Base-by-base conservation (phyloP, 1,284 basidiomycete species). In the Ceratorhiza oryzae-sativae region DNA sequence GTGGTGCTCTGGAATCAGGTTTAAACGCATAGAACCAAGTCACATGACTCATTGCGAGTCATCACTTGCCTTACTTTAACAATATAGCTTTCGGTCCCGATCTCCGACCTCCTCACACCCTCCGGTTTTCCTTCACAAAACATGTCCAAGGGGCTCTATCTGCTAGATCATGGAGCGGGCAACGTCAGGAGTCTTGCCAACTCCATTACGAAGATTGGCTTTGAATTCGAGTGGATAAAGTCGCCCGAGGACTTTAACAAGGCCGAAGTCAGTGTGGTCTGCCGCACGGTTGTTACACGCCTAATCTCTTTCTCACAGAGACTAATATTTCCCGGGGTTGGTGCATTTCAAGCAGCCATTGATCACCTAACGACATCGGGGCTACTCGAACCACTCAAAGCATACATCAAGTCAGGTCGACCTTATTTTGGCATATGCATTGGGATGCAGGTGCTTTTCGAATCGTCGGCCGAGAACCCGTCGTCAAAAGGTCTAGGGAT, bases 401-500 rank as follows among this genome's bases (percentile, higher is more conserved):
- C 86, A 67, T 99, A 98, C 82, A 91, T 99, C 76, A 82, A 83
- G 23, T 94, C 93, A 13, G 97, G 97, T 39, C 89, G 88, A 78
- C 97, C 97, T 0, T 99, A 97, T 83, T 94, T 95, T 81, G 94
- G 94, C 51, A 99, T 99, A 85, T 99, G 97, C 82, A 95, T 99
- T 78, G 97, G 95, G 77, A 91, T 98, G 90, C 95, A 98, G 81
- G 88, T 96, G 71, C 91, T 99, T 72, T 99, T 97, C 82, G 83
- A 88, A 75, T 89, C 90, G 6, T 98, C 96, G 6, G 82, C 87
- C 72, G 95, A 98, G 81, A 90, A 85, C 46, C 84, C 84, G 15
- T 77, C 77, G 12, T 83, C 84, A 59, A 78, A 79, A 15, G 93
- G 93, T 13, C 83, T 95, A n/a, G 91, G 87, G 8, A 80, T 91